Conservation (phyloP, 2,329 filamentous ascomycete species). For the Cordyceps farinosa region DNA sequence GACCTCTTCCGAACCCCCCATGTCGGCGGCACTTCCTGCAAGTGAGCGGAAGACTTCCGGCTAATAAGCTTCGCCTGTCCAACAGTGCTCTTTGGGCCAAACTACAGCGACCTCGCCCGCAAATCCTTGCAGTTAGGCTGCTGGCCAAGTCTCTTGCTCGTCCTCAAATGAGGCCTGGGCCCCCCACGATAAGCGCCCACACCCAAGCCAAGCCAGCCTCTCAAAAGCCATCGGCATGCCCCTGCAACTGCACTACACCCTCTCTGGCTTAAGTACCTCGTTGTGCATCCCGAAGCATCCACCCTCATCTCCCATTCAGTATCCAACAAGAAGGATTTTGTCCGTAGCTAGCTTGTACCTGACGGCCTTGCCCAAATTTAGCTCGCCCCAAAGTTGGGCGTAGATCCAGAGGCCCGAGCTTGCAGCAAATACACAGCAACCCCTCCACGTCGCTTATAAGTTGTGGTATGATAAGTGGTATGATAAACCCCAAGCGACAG, state of each 20-base stretch:
- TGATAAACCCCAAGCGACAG: neutral
- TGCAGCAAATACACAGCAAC: neutral
- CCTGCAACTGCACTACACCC: constrained; percentile 1
- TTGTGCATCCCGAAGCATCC: constrained; percentile 1
- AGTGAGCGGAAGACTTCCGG: constrained; percentile 11
- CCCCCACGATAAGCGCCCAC: constrained; percentile 16
- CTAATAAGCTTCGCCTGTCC: neutral
- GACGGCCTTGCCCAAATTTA: neutral
- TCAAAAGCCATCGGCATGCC: neutral
- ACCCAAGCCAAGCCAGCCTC: neutral
- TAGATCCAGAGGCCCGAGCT: constrained; percentile 3
- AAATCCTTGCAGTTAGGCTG: neutral
- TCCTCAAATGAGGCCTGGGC: neutral
- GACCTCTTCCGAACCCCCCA: constrained; percentile 11
- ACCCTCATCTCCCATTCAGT: constrained; percentile 11
- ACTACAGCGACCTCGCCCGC: neutral
- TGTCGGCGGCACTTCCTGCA: constrained; percentile 3
- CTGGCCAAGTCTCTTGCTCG: neutral
- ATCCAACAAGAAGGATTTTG: neutral
- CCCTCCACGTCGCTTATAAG: neutral
- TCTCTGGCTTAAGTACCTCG: neutral
- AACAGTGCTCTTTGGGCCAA: neutral
- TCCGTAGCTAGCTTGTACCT: neutral
- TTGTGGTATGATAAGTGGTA: neutral
- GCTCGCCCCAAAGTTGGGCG: neutral